Evolutionary conservation across 441 rosid species (phyloP).

Genomic region (Raphanus hybrid): DNA sequence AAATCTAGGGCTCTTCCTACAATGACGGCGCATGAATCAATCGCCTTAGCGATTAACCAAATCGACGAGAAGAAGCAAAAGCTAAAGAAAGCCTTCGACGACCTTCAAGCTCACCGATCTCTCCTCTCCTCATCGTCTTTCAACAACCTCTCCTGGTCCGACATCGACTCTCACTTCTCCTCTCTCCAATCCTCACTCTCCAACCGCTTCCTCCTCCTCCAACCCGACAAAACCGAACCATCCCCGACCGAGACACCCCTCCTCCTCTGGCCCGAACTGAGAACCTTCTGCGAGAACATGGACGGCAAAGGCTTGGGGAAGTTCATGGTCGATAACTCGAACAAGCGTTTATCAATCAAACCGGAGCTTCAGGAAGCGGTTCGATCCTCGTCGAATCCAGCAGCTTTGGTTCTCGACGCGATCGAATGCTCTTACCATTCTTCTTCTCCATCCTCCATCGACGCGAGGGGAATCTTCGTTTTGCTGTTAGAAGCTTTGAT

Average conservation of each 20-base stretch:
- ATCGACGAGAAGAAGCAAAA: conserved; percentile 55
- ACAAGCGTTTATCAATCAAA: conserved; percentile 48
- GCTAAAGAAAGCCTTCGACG: conserved; percentile 68
- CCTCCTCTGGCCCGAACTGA: conserved; percentile 50
- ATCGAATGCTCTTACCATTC: conserved; percentile 56
- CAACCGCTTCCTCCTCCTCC: conserved; percentile 54
- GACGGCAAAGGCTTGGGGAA: conserved; percentile 66
- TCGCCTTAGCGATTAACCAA: conserved; percentile 55
- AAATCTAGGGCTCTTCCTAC: not conserved
- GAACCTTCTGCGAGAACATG: conserved; percentile 60
- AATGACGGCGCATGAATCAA: conserved; percentile 47
- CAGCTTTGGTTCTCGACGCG: conserved; percentile 64
- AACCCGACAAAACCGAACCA: conserved; percentile 13
- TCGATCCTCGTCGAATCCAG: conserved; percentile 50
- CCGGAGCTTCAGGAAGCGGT: conserved; percentile 52
- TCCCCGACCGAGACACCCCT: conserved; percentile 15
- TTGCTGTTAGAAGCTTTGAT: conserved; percentile 61
- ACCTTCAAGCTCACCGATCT: conserved; percentile 58
- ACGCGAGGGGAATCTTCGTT: conserved; percentile 54
- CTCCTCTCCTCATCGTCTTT: conserved; percentile 54
- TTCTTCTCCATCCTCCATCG: conserved; percentile 14
- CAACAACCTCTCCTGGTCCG: conserved; percentile 65
- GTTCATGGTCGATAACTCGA: conserved; percentile 45
- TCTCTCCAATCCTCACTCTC: conserved; percentile 46
- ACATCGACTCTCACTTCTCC: conserved; percentile 70